phyloP scores from a whole-genome alignment of 2,329 filamentous ascomycete species.

The Pseudogymnoascus sp. region DNA sequence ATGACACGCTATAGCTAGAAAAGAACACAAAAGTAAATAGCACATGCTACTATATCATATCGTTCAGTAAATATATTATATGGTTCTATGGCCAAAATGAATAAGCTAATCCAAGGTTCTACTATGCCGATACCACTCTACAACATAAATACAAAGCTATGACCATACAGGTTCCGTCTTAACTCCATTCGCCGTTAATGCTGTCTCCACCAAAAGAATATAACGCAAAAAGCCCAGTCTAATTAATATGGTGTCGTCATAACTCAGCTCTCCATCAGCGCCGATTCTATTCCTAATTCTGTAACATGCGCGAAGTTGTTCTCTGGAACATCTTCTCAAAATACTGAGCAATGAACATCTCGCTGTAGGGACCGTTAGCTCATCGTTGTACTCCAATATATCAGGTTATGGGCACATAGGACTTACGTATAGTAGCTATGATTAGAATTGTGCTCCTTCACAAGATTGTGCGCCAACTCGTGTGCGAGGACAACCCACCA shows the following conservation, averaged over 20 bases:
- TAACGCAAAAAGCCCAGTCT: not conserved
- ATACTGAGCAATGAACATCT: constrained; percentile 71
- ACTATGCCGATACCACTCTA: not conserved
- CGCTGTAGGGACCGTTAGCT: constrained; percentile 33
- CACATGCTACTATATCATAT: not conserved
- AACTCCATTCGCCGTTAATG: not conserved
- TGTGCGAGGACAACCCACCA: constrained; percentile 97
- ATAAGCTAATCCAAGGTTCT: not conserved
- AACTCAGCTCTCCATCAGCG: not conserved
- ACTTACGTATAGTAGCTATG: constrained; percentile 74
- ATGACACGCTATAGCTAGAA: not conserved
- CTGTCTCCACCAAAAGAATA: not conserved
- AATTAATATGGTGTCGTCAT: not conserved
- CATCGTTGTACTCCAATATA: constrained; percentile 17
- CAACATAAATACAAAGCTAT: not conserved
- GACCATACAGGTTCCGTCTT: not conserved
- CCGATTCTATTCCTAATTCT: not conserved
- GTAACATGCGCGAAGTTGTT: not conserved
- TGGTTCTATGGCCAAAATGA: not conserved
- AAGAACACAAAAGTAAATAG: not conserved
- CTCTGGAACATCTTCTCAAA: constrained; percentile 56
- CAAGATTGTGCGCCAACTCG: constrained; percentile 90
- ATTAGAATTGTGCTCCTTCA: constrained; percentile 64
- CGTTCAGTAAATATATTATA: not conserved
- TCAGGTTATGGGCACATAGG: not conserved